phyloP scores from a whole-genome alignment of 1,284 basidiomycete species.

The Ceratobasidium sp. region DNA sequence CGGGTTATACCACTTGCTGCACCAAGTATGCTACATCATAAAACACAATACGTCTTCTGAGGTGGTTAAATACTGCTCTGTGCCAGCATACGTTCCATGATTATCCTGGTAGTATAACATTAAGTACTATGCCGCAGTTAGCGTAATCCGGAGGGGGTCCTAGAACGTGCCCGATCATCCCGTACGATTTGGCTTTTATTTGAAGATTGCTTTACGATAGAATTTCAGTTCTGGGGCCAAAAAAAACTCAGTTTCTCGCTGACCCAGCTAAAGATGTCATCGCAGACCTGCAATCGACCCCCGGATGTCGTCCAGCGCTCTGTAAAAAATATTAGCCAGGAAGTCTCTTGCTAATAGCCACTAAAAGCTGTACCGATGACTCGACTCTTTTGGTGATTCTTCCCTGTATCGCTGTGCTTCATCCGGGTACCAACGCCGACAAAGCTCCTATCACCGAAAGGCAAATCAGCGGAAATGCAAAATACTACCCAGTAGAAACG shows the following conservation, averaged over 20 bases:
- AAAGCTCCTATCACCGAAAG: constrained; percentile 69
- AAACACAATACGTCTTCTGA: too few relatives aligned
- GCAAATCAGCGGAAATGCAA: neutral
- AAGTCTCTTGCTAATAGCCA: neutral
- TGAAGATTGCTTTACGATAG: constrained; percentile 29
- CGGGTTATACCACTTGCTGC: too few relatives aligned
- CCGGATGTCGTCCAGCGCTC: constrained; percentile 82
- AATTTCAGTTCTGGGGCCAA: constrained; percentile 27
- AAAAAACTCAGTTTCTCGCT: neutral
- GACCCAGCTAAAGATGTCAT: neutral
- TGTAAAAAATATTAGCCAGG: constrained; percentile 54
- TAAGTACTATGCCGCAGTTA: too few relatives aligned
- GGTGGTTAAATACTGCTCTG: too few relatives aligned
- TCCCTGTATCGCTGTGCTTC: constrained; percentile 53
- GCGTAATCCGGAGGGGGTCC: too few relatives aligned
- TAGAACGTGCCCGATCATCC: too few relatives aligned
- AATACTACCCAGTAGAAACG: neutral
- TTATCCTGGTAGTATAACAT: too few relatives aligned
- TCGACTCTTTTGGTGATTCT: constrained; percentile 56
- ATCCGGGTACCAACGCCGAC: constrained; percentile 76
- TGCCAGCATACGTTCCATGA: too few relatives aligned
- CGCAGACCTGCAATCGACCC: constrained; percentile 75
- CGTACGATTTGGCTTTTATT: neutral
- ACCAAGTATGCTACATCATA: too few relatives aligned
- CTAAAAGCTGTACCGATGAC: constrained; percentile 63